Percentiles rank a stretch among this genome's conserved stretches.
Conservation (phyloP, 495 filamentous ascomycete genomes). For the Penicillium samsonianum region DNA sequence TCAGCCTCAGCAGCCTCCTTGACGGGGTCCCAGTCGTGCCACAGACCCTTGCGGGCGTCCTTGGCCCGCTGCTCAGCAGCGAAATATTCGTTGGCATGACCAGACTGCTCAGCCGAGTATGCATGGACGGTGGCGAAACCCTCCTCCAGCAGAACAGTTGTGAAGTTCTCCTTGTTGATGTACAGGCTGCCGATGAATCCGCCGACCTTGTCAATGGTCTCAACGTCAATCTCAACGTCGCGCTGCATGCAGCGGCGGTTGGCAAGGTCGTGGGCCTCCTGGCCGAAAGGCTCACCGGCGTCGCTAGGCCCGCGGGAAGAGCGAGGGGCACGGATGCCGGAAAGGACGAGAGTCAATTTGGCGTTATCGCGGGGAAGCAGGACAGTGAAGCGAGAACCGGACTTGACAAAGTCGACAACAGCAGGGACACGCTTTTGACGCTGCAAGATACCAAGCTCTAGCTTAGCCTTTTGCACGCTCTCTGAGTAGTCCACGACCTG, state of each 20-base stretch:
- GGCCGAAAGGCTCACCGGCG: conserved; percentile 87
- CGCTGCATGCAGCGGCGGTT: conserved; percentile 87
- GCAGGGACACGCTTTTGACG: conserved; percentile 92
- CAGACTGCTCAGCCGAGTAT: conserved; percentile 95
- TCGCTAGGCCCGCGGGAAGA: conserved; percentile 81
- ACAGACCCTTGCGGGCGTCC: conserved; percentile 79
- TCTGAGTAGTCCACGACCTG: conserved; percentile 88
- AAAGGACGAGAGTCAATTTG: conserved; percentile 93
- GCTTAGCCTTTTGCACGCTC: conserved; percentile 90
- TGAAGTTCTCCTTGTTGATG: conserved; percentile 93
- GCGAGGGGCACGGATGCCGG: conserved; percentile 87
- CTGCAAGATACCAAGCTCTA: conserved; percentile 80
- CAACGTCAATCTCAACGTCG: conserved; percentile 94
- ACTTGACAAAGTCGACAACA: conserved; percentile 96
- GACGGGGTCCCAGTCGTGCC: conserved; percentile 91
- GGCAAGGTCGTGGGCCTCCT: conserved; percentile 90
- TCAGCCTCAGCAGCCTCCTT: conserved; percentile 64
- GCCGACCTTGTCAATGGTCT: conserved; percentile 92
- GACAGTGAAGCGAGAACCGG: conserved; percentile 89
- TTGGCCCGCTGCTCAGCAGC: conserved; percentile 88
- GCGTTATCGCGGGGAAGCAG: conserved; percentile 90
- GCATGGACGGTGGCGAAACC: conserved; percentile 87
- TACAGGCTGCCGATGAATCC: conserved; percentile 97
- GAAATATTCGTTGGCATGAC: conserved; percentile 81
- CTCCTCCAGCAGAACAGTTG: conserved; percentile 91